Evolutionary conservation across 805 yeast species (phyloP), one percentile per base, ranked within the genome.

Genomic region (Pichia nanzhaoensis): DNA sequence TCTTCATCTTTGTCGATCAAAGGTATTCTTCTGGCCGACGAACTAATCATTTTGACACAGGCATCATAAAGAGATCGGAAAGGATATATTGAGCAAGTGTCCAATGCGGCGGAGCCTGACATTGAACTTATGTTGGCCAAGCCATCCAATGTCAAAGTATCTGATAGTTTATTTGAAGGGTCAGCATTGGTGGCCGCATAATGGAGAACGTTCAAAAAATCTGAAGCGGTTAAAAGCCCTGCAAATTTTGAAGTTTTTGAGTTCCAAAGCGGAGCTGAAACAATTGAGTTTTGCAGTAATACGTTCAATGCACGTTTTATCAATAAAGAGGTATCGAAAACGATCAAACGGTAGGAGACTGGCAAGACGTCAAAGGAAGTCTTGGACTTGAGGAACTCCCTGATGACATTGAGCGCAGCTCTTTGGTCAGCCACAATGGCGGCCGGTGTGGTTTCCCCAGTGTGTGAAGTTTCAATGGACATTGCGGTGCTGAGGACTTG

Each of bases 361-460:
- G 99, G 99, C 35, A 93, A 72, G 19, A 93, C 99, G 58, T 93
- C 99, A 63, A 93, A 93, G 1, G 97, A 88, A 0, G 96, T 90
- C 61, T 91, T 91, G 40, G 93, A 81, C 58, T 87, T 84, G 36
- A 93, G 69, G 57, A 93, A 93, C 28, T 78, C 68, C 39, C 97
- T 71, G 49, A 93, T 93, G 17, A 95, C 88, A 53, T 79, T 78
- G 47, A 88, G 74, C 0, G 93, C 95, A n/a, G 75, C 65, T 49
- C 70, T 71, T 59, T 88, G 96, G 56, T 83, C 88, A 46, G 70
- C 70, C 46, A 35, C 42, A 72, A 58, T 5, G 63, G 55, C 10
- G 10, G 28, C 28, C 28, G 28, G 10, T 10, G 28, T 24, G 9
- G 10, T 10, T 7, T 24, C 10, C 28, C 10, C 28, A 7, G 28